Evolutionary conservation across 208 protist genomes (phyloP), one percentile per base, ranked within the genome.

Genomic region (Naegleria gruberi): DNA sequence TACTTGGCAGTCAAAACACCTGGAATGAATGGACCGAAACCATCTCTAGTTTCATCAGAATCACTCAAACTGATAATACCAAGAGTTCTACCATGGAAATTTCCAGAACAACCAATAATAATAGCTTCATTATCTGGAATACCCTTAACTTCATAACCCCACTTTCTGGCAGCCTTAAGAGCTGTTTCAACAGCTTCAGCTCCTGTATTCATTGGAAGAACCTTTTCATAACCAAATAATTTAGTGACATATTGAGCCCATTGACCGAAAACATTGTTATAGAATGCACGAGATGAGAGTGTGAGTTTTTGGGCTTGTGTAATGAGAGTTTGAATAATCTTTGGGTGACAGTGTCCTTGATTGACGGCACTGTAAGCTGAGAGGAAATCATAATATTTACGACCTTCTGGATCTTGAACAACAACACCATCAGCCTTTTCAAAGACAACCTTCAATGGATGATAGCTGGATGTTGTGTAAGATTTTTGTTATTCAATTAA

Each of bases 191-290:
- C 96, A 8, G 90, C 96, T 91, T 97, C 95, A 26, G 90, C 92
- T 83, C 97, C 97, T 17, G 96, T 97, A 91, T 98, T 98, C 96
- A 97, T 97, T 77, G 96, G 96, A n/a, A 98, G 91, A 37, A 98
- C 91, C 57, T 89, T 90, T 41, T 97, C 94, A 84, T 96, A 98
- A 44, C 92, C 91, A 90, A 95, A 95, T 12, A 92, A 92, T 41
- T 94, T 77, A 0, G 92, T 94, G 15, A 95, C 93, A n/a, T 92
- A 93, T 90, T 95, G 84, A 30, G 85, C 94, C 89, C 90, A 97
- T 74, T 82, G n/a, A n/a, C 90, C 91, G 43, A 97, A 91, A 17
- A 92, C 40, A 90, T 94, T 90, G 81, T 95, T 97, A 83, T 96
- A 94, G 89, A 97, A 97, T 15, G 95, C 96, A 45, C 95, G 90